Base-by-base conservation (phyloP, 495 filamentous ascomycete genomes). In the Daldinia bambusicola region DNA sequence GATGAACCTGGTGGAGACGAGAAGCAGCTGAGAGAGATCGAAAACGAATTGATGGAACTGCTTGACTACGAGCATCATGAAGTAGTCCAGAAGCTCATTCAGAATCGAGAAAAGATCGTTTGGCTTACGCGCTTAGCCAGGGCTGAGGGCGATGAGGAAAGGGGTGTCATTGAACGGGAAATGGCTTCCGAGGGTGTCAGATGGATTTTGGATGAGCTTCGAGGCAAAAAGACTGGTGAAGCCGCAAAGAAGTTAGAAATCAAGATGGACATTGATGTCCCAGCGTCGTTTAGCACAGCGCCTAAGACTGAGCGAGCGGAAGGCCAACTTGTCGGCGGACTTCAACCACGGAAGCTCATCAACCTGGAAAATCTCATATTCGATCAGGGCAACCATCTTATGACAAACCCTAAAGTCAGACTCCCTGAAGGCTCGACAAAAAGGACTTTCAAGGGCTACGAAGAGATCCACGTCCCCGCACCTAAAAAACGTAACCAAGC, bases 11-110 rank as follows among this genome's bases (percentile, higher is more conserved):
- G 79, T 16, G 91, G 90, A 10, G 90, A 93, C 61, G 92, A 94
- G 70, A 92, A 89, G 72, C 86, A 91, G 10, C 81, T 97, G 20
- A 90, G 94, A 69, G 95, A 99, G 69, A 93, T 97, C 67, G 95
- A 99, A 77, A 99, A 99, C 76, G 96, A 98, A 58, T 82, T 99
- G 56, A 98, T 98, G 90, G 96, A 98, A 74, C 87, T 98, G 0
- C 97, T 99, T 68, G 94, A 98, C 72, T 99, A 96, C 72, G 95
- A 98, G 74, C 91, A 97, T 75, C 92, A 95, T 59, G 94, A 98
- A 51, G 86, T 97, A 48, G 95, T 98, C 32, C 90, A 92, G 56
- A 95, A 92, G 77, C 85, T 99, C n/a, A 92, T 98, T 65, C 88
- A 91, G 68, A 98, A 98, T 72, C 87, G 91, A 8, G 90, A 95